These are phyloP conservation scores for Ascochyta fabae DNA, from an alignment of 2,329 filamentous ascomycete genomes.

Conservation along the genomic window DNA sequence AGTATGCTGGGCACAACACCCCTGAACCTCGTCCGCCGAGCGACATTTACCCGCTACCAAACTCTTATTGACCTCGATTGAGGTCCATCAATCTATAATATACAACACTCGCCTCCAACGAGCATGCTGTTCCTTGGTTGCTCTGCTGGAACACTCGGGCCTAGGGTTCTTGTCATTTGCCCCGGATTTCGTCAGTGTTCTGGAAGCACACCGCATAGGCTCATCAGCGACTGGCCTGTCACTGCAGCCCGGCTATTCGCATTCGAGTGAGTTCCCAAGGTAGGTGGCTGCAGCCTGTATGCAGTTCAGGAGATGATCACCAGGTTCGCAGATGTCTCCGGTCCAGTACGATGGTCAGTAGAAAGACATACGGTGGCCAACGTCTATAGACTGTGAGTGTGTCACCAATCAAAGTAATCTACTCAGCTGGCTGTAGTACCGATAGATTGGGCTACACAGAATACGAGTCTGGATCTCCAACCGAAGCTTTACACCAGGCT, in stretches of 20 bases:
- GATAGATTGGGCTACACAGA: constrained; percentile 7
- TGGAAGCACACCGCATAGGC: background rate
- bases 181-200: constrained; percentile 7
- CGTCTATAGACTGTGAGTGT: background rate
- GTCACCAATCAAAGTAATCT: background rate
- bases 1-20: background rate
- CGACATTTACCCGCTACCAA: constrained; percentile 9
- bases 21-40: constrained; percentile 11
- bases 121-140: background rate
- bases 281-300: constrained; percentile 1
- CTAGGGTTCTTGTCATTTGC: background rate
- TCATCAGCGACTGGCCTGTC: background rate
- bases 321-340: background rate
- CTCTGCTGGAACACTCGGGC: background rate
- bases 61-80: constrained; percentile 21
- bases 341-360: background rate
- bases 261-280: background rate
- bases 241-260: background rate
- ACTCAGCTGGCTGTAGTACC: constrained; percentile 1
- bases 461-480: background rate
- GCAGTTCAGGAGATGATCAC: background rate
- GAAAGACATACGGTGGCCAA: background rate
- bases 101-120: constrained; percentile 4
- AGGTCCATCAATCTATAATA: constrained; percentile 28
- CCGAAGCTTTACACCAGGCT: background rate